Percentiles rank a stretch among this genome's conserved stretches.
Evolutionary conservation across 495 filamentous ascomycete species (phyloP).

Genomic region (Penicillium canescens): DNA sequence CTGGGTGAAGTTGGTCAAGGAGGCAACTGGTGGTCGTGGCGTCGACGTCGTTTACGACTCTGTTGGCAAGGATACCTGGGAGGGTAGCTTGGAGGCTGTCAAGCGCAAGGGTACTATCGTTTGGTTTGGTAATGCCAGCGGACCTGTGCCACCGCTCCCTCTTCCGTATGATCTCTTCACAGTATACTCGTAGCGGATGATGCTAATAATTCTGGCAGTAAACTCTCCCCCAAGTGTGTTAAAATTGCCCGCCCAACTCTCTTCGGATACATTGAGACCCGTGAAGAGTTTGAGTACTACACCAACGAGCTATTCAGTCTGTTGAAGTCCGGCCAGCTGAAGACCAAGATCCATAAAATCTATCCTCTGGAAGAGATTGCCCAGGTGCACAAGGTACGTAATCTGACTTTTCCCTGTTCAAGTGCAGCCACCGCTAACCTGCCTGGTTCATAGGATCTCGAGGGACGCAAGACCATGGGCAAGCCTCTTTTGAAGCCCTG

Average conservation of each 20-base stretch:
- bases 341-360: slow-evolving; percentile 73
- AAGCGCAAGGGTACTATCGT: slow-evolving; percentile 82
- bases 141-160: slow-evolving; percentile 73
- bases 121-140: slow-evolving; percentile 87
- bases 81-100: slow-evolving; percentile 73
- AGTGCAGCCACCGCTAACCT: slow-evolving; percentile 4
- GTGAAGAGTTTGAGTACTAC: slow-evolving; percentile 76
- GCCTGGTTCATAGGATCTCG: slow-evolving; percentile 59
- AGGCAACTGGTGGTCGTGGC: slow-evolving; percentile 70
- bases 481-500: slow-evolving; percentile 56
- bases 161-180: slow-evolving; percentile 47
- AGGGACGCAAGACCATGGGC: slow-evolving; percentile 79
- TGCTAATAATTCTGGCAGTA: slow-evolving; percentile 21
- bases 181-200: not conserved
- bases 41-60: slow-evolving; percentile 85
- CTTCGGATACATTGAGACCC: slow-evolving; percentile 70
- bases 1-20: slow-evolving; percentile 62
- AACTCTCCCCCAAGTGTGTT: slow-evolving; percentile 75
- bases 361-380: slow-evolving; percentile 80
- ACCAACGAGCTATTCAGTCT: slow-evolving; percentile 71
- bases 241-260: slow-evolving; percentile 76
- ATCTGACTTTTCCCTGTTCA: not conserved
- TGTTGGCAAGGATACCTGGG: slow-evolving; percentile 86
- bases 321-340: slow-evolving; percentile 66
- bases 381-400: slow-evolving; percentile 63